Base-by-base conservation (phyloP, 2,329 filamentous ascomycete genomes). In the Tolypocladium sp. region DNA sequence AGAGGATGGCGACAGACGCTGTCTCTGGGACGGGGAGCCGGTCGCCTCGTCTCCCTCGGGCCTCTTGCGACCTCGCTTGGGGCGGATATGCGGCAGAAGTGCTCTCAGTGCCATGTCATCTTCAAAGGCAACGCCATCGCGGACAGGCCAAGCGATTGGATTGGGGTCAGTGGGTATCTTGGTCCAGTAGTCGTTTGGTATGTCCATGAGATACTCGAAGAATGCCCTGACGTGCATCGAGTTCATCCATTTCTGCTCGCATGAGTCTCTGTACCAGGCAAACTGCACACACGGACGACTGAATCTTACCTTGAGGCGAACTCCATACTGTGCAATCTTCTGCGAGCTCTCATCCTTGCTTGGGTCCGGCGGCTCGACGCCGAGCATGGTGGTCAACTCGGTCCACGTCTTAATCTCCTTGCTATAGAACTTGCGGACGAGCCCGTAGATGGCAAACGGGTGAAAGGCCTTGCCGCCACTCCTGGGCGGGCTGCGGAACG, bases 221-320 rank as follows among this genome's bases (percentile, higher is more conserved):
- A 97, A 97, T 13, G 91, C 90, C 77, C 96, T 91, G 57, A 96
- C 86, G 71, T 96, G 92, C 89, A 96, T 93, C 6, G 92, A 92
- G 70, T 91, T 91, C 90, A 97, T 94, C 92, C 92, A 97, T 69
- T 93, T 87, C 90, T 90, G 67, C 10, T 17, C 7, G 10, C 55
- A 30, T 57, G 15, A 46, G 42, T 38, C 7, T 9, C 12, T 17
- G 44, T 3, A 22, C 46, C 7, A 7, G n/a, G 8, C 22, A 15
- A 8, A 20, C 6, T 6, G 33, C 51, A 37, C 12, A 30, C 4
- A 20, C 15, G 7, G 10, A 22, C 25, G 12, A 33, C 10, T 17
- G 17, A 3, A 42, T 55, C 74, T 68, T 74, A 92, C 90, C 84
- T 97, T 97, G 59, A 97, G 77, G 60, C 92, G 84, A 54, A 97